Evolutionary conservation across 352 stramenopile genomes (phyloP).

Genomic region (Phytophthora cryptogea): DNA sequence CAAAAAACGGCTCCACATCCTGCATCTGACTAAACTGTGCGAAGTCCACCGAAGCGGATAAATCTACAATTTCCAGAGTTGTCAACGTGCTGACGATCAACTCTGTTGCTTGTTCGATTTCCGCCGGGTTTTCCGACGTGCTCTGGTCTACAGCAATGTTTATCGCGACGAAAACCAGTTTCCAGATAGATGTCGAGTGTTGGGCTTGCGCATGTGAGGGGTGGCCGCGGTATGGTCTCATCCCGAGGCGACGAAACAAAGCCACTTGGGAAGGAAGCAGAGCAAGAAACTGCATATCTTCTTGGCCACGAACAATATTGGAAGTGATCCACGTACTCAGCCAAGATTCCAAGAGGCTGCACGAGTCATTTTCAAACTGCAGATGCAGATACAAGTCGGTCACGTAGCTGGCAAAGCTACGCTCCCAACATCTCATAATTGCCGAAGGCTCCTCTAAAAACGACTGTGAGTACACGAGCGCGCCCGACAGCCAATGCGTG

Average conservation of each 20-base stretch:
- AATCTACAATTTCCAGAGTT: constrained; percentile 43
- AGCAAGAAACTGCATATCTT: constrained; percentile 29
- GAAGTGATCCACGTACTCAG: constrained; percentile 51
- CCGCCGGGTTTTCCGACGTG: background rate
- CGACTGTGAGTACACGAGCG: constrained; percentile 45
- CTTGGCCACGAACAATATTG: constrained; percentile 33
- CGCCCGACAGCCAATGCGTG: constrained; percentile 31
- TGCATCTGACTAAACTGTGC: background rate
- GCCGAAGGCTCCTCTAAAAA: constrained; percentile 29
- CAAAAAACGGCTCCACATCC: constrained; percentile 22
- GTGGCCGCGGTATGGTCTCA: constrained; percentile 12
- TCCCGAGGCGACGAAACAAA: constrained; percentile 43
- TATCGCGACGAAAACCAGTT: constrained; percentile 36
- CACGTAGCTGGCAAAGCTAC: constrained; percentile 44
- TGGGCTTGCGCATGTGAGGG: background rate
- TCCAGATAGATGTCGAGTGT: constrained; percentile 33
- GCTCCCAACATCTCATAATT: constrained; percentile 44
- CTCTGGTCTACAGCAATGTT: constrained; percentile 25
- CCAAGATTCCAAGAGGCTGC: constrained; percentile 43
- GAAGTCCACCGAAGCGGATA: constrained; percentile 39
- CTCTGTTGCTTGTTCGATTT: constrained; percentile 35
- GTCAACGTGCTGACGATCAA: constrained; percentile 40
- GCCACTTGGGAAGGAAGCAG: constrained; percentile 58
- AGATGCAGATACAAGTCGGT: constrained; percentile 62
- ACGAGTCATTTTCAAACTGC: constrained; percentile 45